These are phyloP conservation scores for Pseudopyrenochaeta lycopersici DNA, from an alignment of 2,329 filamentous ascomycete genomes.

Conservation along the genomic window DNA sequence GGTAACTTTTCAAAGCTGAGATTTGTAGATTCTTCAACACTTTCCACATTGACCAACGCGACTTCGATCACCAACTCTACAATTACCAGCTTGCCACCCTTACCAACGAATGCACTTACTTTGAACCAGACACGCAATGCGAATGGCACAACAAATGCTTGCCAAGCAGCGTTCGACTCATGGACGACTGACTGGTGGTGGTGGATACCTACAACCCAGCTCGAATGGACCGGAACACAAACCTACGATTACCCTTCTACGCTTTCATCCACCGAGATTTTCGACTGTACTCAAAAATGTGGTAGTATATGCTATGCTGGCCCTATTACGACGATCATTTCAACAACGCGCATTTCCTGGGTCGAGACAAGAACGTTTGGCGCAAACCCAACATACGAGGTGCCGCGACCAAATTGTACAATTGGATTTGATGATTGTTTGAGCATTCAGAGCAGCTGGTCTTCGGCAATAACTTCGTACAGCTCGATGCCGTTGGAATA, in stretches of 20 bases:
- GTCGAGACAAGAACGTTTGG: neutral
- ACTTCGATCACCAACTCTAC: neutral
- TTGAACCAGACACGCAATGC: neutral
- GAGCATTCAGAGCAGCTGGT: slow-evolving; percentile 14
- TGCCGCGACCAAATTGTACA: slow-evolving; percentile 19
- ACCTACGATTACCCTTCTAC: slow-evolving; percentile 11
- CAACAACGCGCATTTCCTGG: slow-evolving; percentile 4
- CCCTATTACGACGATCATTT: slow-evolving; percentile 8
- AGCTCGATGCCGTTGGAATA: neutral
- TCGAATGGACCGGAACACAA: neutral
- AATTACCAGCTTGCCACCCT: neutral
- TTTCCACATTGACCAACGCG: neutral
- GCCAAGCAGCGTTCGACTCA: slow-evolving; percentile 8
- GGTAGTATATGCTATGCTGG: slow-evolving; percentile 23
- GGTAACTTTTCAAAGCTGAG: neutral
- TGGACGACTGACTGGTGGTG: neutral
- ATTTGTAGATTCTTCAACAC: neutral
- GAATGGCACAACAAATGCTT: slow-evolving; percentile 5
- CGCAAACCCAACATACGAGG: slow-evolving; percentile 4
- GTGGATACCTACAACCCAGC: neutral
- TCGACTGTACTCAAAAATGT: slow-evolving; percentile 21
- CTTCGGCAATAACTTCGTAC: slow-evolving; percentile 11
- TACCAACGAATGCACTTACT: neutral
- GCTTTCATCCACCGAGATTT: slow-evolving; percentile 4
- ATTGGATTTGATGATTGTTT: slow-evolving; percentile 21